These are phyloP conservation scores for Asterionellopsis glacialis DNA, from an alignment of 108 stramenopile genomes.

Conservation along the genomic window DNA sequence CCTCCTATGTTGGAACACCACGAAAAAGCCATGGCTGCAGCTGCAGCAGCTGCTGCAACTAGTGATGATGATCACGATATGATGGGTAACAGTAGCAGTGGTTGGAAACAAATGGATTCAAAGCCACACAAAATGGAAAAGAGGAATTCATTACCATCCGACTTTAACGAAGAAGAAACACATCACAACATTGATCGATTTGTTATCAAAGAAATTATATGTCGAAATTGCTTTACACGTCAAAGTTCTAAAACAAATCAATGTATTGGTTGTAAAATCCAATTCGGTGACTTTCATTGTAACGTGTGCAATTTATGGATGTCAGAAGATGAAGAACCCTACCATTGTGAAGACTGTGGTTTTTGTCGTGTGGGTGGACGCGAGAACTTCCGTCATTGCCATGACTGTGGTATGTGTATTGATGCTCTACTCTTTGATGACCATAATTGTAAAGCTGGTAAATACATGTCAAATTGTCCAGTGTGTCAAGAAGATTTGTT, in stretches of 20 bases:
- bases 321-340: conserved; percentile 74
- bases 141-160: neutral
- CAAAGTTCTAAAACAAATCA: conserved; percentile 81
- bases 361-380: conserved; percentile 86
- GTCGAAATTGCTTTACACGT: conserved; percentile 72
- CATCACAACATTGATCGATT: conserved; percentile 86
- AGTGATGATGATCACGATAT: neutral
- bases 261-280: conserved; percentile 65
- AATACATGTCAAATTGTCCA: conserved; percentile 85
- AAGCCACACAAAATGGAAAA: conserved; percentile 4
- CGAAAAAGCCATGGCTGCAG: neutral
- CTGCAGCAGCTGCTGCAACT: neutral
- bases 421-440: conserved; percentile 57
- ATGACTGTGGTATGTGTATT: conserved; percentile 89
- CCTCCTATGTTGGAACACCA: conserved; percentile 35
- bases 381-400: conserved; percentile 82
- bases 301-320: conserved; percentile 85
- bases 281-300: conserved; percentile 85
- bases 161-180: conserved; percentile 58
- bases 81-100: neutral
- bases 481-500: conserved; percentile 86
- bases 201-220: conserved; percentile 68
- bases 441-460: conserved; percentile 83
- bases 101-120: neutral
- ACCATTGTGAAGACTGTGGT: conserved; percentile 81